These are phyloP conservation scores for Sporothrix schenckii DNA, from an alignment of 2,329 filamentous ascomycete species.

Conservation along the genomic window DNA sequence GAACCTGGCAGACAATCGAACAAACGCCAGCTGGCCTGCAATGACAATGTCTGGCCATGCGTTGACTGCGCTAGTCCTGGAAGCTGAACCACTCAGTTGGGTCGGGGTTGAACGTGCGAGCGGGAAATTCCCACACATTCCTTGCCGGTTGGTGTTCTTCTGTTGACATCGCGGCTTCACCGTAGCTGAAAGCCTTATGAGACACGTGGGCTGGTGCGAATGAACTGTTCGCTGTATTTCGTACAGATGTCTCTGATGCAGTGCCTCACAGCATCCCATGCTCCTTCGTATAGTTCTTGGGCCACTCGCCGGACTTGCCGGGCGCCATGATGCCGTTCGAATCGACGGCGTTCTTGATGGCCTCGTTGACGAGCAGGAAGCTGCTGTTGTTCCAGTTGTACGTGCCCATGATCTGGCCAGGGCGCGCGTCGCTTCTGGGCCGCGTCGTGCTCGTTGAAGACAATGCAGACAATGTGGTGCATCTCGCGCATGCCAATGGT, in stretches of 20 bases:
- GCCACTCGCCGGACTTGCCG: conserved; percentile 38
- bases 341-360: conserved; percentile 47
- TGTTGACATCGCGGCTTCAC: neutral
- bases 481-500: conserved; percentile 57
- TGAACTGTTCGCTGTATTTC: neutral
- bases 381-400: conserved; percentile 47
- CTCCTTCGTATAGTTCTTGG: conserved; percentile 19
- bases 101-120: neutral
- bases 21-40: too few species aligned
- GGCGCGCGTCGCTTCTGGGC: conserved; percentile 40
- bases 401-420: conserved; percentile 44
- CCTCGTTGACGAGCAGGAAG: conserved; percentile 46
- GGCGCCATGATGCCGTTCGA: conserved; percentile 52
- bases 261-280: neutral
- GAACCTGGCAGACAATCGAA: neutral
- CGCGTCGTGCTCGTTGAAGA: conserved; percentile 47
- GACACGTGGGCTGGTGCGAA: neutral
- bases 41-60: neutral
- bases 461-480: conserved; percentile 57
- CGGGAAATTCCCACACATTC: conserved; percentile 15
- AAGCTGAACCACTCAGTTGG: neutral
- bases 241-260: neutral
- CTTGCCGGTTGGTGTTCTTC: neutral
- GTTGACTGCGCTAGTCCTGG: neutral
- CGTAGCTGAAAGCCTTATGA: neutral